These are phyloP conservation scores for Eucalyptus pumila DNA, from an alignment of 345 rosid species.

Conservation along the genomic window DNA sequence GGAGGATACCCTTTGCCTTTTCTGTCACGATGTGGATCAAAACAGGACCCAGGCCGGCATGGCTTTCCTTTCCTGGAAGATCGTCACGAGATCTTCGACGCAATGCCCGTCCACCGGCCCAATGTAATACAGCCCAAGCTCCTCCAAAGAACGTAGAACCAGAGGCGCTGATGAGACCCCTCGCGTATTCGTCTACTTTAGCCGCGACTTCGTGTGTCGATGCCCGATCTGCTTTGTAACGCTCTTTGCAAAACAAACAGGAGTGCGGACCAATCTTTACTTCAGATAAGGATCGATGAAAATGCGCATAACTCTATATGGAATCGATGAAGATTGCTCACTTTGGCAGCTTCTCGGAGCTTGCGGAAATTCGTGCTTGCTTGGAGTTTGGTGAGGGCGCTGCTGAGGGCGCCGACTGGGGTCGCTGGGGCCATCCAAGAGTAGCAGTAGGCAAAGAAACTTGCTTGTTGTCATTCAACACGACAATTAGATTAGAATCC, in stretches of 20 bases:
- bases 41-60: slow-evolving; percentile 77
- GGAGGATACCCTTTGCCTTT: slow-evolving; percentile 77
- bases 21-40: slow-evolving; percentile 62
- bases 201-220: slow-evolving; percentile 55
- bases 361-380: slow-evolving; percentile 48
- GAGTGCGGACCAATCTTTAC: background rate
- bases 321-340: background rate
- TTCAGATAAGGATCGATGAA: background rate
- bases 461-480: slow-evolving; percentile 63
- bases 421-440: slow-evolving; percentile 60
- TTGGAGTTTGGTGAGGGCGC: slow-evolving; percentile 42
- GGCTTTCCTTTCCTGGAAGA: slow-evolving; percentile 43
- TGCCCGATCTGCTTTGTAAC: slow-evolving; percentile 49
- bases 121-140: slow-evolving; percentile 56
- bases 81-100: slow-evolving; percentile 49
- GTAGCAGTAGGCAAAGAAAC: slow-evolving; percentile 74
- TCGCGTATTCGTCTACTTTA: slow-evolving; percentile 57
- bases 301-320: background rate
- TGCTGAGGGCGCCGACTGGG: slow-evolving; percentile 68
- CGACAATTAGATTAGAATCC: slow-evolving; percentile 42
- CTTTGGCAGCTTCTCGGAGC: slow-evolving; percentile 66
- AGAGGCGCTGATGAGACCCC: slow-evolving; percentile 52
- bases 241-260: slow-evolving; percentile 10
- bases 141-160: slow-evolving; percentile 58
- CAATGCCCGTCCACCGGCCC: slow-evolving; percentile 62